Evolutionary conservation across 2,329 filamentous ascomycete species (phyloP).

Genomic region (Apiospora kogelbergensis): DNA sequence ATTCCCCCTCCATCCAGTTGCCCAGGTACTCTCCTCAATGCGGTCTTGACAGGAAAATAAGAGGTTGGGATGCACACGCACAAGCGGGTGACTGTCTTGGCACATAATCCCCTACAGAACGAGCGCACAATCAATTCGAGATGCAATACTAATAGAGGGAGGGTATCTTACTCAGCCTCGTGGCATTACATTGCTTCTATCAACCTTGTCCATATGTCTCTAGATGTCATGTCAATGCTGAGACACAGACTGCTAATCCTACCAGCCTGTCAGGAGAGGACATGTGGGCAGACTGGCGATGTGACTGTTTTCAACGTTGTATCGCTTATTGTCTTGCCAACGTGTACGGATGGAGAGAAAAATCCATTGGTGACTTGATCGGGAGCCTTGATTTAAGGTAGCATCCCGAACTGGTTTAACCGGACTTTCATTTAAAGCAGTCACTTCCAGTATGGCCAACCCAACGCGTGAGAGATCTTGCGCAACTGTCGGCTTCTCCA

Average conservation of each 20-base stretch:
- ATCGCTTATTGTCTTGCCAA: background rate
- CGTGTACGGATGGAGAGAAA: background rate
- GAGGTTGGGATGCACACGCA: conserved; percentile 6
- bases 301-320: background rate
- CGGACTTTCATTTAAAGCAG: background rate
- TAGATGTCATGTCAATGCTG: background rate
- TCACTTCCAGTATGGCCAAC: background rate
- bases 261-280: background rate
- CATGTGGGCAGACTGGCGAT: background rate
- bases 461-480: background rate
- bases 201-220: background rate
- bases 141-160: background rate
- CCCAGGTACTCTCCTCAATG: background rate
- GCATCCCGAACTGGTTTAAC: background rate
- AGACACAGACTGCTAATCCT: background rate
- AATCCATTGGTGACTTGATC: background rate
- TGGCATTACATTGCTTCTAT: background rate
- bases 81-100: background rate
- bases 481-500: background rate
- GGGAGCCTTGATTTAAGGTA: background rate
- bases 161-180: background rate
- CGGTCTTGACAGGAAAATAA: background rate
- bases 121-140: background rate
- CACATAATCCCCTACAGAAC: background rate
- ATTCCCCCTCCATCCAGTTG: background rate